Evolutionary conservation across 768 basidiomycete species (phyloP).

Genomic region (Artomyces pyxidatus): DNA sequence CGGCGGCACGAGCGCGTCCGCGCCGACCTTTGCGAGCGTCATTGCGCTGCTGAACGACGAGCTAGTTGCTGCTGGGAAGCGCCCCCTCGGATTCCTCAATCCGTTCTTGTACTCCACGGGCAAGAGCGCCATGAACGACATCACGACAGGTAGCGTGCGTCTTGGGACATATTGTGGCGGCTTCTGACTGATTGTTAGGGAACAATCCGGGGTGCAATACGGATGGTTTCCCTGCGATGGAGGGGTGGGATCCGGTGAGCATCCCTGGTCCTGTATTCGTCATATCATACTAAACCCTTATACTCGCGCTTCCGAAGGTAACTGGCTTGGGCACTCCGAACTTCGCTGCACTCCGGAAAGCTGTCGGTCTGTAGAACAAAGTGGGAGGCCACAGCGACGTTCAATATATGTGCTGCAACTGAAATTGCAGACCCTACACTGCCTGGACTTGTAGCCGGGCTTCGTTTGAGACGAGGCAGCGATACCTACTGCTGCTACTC

Average conservation of each 20-base stretch:
- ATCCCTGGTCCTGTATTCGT: neutral
- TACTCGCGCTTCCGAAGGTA: slow-evolving; percentile 24
- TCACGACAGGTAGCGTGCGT: neutral
- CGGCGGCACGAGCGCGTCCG: neutral
- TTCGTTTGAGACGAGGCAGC: too few species aligned
- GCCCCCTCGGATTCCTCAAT: slow-evolving; percentile 16
- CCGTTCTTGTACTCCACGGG: slow-evolving; percentile 14
- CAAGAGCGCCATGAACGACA: neutral
- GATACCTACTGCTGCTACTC: too few species aligned
- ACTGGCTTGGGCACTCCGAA: slow-evolving; percentile 51
- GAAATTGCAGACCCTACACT: too few species aligned
- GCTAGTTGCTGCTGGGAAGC: slow-evolving; percentile 14
- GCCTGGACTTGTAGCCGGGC: too few species aligned
- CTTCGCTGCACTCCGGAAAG: too few species aligned
- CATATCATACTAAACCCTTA: neutral
- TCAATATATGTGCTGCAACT: too few species aligned
- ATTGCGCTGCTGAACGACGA: slow-evolving; percentile 16
- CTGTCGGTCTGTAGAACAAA: too few species aligned
- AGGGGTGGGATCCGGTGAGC: slow-evolving; percentile 12
- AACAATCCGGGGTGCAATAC: slow-evolving; percentile 8
- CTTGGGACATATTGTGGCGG: too few species aligned
- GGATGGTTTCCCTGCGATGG: slow-evolving; percentile 10
- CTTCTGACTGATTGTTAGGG: neutral
- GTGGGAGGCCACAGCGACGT: too few species aligned
- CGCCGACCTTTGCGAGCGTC: slow-evolving; percentile 15